phyloP scores from a whole-genome alignment of 805 yeast genomes.

The Candida ponderosae region DNA sequence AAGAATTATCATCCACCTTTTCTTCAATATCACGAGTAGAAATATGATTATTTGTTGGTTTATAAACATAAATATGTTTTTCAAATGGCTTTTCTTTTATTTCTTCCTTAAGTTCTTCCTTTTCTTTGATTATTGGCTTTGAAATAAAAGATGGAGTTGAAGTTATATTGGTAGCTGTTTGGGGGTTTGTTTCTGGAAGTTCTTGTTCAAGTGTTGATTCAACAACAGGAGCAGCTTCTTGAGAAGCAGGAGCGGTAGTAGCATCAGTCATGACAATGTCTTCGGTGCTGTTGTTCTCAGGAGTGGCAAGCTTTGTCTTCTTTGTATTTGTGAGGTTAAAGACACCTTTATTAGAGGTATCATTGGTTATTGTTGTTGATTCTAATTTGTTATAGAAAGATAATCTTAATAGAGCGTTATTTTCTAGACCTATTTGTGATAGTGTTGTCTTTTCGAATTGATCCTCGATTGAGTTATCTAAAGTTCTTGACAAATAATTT shows the following conservation, averaged over 20 bases:
- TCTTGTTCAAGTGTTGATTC: too few relatives aligned
- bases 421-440: conserved; percentile 14
- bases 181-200: too few relatives aligned
- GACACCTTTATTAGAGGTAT: neutral
- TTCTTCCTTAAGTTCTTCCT: neutral
- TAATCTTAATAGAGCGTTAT: conserved; percentile 18
- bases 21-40: neutral
- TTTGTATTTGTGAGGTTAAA: neutral
- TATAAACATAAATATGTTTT: conserved; percentile 17
- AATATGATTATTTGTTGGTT: conserved; percentile 4
- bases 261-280: too few relatives aligned
- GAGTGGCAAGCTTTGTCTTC: too few relatives aligned
- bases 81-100: neutral
- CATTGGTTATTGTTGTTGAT: neutral
- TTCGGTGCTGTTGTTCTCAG: neutral
- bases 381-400: neutral
- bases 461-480: conserved; percentile 4
- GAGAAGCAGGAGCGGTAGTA: too few relatives aligned
- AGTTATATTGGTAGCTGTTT: neutral
- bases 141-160: neutral
- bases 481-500: conserved; percentile 11
- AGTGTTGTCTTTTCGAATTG: conserved; percentile 5
- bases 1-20: conserved; percentile 27
- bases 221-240: too few relatives aligned
- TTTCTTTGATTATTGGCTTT: neutral